Conservation (phyloP, 129 eudicot genomes). For the Flaveria bidentis region DNA sequence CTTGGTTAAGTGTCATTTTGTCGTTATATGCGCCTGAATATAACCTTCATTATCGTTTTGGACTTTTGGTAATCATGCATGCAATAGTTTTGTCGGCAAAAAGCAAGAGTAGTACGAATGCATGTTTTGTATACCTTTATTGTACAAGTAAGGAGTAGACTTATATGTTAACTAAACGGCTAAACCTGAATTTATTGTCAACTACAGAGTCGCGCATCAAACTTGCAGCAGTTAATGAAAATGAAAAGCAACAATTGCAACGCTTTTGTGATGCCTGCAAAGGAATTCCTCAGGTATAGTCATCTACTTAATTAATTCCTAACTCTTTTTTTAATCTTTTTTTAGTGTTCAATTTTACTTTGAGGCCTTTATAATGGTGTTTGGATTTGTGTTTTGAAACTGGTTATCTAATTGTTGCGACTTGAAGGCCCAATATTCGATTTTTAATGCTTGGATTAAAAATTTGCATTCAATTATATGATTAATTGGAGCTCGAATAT, state of each 20-base stretch:
- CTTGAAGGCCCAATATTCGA: not conserved
- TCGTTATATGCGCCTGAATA: constrained; percentile 18
- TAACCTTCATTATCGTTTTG: not conserved
- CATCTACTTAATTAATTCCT: not conserved
- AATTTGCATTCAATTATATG: not conserved
- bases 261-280: constrained; percentile 89
- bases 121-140: constrained; percentile 10
- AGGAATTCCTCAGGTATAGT: constrained; percentile 93
- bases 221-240: constrained; percentile 67
- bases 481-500: not conserved
- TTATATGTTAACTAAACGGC: constrained; percentile 8
- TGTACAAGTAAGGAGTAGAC: constrained; percentile 1
- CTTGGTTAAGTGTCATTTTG: not conserved
- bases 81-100: not conserved
- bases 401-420: not conserved
- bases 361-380: not conserved
- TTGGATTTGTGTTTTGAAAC: not conserved
- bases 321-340: not conserved
- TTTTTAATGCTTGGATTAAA: not conserved
- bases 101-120: not conserved
- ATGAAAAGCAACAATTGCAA: constrained; percentile 68
- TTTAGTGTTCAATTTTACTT: not conserved
- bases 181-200: constrained; percentile 21
- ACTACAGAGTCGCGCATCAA: constrained; percentile 71
- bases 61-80: not conserved